These are phyloP conservation scores for Sclerotinia minor DNA, from an alignment of 2,329 filamentous ascomycete species.

Conservation along the genomic window DNA sequence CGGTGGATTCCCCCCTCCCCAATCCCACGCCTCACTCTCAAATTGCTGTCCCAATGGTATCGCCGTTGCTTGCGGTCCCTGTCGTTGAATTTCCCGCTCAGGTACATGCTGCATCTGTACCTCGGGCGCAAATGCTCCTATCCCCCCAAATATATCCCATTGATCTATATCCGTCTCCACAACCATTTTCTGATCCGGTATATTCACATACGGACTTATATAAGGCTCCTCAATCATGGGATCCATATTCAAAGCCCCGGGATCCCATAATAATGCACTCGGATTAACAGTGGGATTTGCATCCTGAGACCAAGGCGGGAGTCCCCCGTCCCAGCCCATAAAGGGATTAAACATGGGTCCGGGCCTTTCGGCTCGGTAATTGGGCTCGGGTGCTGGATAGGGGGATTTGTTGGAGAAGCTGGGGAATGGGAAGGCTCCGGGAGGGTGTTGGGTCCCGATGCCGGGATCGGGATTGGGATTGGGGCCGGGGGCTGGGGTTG, in stretches of 20 bases:
- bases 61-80: not conserved
- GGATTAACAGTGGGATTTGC: too few species aligned
- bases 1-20: not conserved
- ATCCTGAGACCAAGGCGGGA: too few species aligned
- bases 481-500: too few species aligned
- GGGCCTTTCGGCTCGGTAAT: too few species aligned
- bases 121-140: not conserved
- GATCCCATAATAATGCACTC: too few species aligned
- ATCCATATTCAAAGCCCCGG: not conserved
- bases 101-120: not conserved
- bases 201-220: not conserved
- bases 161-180: not conserved
- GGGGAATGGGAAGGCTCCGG: too few species aligned
- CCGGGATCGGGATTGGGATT: too few species aligned
- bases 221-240: not conserved
- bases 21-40: not conserved
- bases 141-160: not conserved
- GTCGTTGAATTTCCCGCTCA: not conserved
- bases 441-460: too few species aligned
- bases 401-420: too few species aligned
- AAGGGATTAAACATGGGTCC: too few species aligned
- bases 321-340: too few species aligned
- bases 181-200: not conserved
- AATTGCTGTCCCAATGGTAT: conserved; percentile 1
- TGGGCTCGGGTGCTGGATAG: too few species aligned